A percentile compares a stretch with the other conserved stretches of the same genome.
phyloP scores from a whole-genome alignment of 2,329 filamentous ascomycete genomes.

The Pestalotiopsis fici region DNA sequence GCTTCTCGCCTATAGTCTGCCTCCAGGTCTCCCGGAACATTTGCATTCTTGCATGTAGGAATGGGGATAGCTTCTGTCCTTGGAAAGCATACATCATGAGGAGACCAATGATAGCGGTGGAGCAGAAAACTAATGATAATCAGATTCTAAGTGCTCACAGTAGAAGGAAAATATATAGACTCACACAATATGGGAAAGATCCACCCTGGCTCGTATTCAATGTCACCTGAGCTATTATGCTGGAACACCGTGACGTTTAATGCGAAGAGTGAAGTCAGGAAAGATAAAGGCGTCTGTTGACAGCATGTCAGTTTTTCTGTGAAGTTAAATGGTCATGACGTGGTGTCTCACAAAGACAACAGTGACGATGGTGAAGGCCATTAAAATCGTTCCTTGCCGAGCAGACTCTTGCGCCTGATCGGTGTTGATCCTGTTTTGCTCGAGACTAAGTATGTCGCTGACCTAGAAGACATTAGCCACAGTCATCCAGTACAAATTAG shows the following conservation, averaged over 20 bases:
- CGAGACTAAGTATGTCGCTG: neutral
- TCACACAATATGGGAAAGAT: neutral
- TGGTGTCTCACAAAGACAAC: neutral
- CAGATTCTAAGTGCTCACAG: neutral
- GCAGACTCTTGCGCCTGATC: neutral
- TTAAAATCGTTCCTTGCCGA: neutral
- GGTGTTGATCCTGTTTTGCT: neutral
- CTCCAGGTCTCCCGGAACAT: no score
- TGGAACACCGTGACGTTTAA: neutral
- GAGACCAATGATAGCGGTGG: neutral
- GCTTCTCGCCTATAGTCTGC: no score
- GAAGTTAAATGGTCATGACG: neutral
- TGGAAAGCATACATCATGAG: neutral
- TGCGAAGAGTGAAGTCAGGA: neutral
- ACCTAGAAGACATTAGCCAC: neutral
- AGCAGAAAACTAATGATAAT: neutral
- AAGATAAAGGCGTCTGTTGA: neutral
- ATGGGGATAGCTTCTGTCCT: neutral
- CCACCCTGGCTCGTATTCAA: neutral
- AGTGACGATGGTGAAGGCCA: neutral
- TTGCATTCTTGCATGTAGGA: no score
- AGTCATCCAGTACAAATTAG: neutral
- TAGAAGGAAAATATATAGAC: neutral
- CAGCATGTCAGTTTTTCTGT: neutral
- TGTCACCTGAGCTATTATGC: neutral